Base-by-base conservation (phyloP, 2,329 filamentous ascomycete species). In the Penicillium sclerotiorum region DNA sequence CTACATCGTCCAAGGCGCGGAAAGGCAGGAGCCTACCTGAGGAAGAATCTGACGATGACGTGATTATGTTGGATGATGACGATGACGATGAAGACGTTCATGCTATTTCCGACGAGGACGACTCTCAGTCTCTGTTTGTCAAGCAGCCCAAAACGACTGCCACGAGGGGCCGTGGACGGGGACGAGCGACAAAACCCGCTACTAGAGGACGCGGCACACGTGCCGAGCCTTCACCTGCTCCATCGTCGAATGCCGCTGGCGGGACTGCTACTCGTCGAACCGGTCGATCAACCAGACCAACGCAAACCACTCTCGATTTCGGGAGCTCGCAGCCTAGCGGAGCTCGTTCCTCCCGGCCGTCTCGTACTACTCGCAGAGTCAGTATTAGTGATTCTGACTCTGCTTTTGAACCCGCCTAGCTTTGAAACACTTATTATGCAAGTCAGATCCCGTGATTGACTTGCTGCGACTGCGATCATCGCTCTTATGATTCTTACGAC, bases 221-320 rank as follows among this genome's bases (percentile, higher is more conserved):
- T 38, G 53, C 58, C 8, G 62, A 67, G 15, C 53, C 65, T 8
- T 68, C 70, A 2, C 62, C 66, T 3, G 68, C 65, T 2, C 63
- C 69, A 2, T 67, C 69, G 2, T 71, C 69, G 3, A 58, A 60
- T 8, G 71, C 67, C 7, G 45, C 64, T 9, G 59, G 58, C 7
- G 63, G 52, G 22, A 57, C 65, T n/a, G 53, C 61, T 25, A 45
- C 62, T 15, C 65, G 67, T 18, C 61, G 61, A 43, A 49, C 59
- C 39, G 56, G 64, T 12, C 56, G 59, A 7, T 52, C 63, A 38
- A 55, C 59, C 9, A 68, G 60, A 37, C 62, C 63, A 45, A 64
- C 64, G 5, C 75, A 78, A 53, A 66, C 69, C 4, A 77, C 67
- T 2, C 55, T 78, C 22, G 71, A 68, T 49, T 77, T 77, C 46